These are phyloP conservation scores for Scheffersomyces lignicola DNA, from an alignment of 1,139 yeast genomes.

Conservation along the genomic window DNA sequence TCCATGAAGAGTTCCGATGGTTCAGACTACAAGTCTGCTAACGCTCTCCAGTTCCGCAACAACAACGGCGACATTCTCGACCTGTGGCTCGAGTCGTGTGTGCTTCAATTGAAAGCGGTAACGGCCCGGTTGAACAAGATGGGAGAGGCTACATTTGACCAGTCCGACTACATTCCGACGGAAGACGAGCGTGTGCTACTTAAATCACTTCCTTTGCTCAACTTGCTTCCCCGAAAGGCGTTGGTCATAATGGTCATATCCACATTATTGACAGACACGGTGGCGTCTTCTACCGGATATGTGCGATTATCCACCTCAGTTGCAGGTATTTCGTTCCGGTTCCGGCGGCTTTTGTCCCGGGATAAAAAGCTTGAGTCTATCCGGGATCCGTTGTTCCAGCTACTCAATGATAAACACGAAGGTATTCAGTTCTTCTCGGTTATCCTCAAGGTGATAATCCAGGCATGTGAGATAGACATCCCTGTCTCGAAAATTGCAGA, in stretches of 20 bases:
- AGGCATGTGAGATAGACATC: constrained; percentile 19
- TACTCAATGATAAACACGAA: constrained; percentile 19
- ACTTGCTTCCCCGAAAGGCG: constrained; percentile 18
- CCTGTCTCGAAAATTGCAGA: constrained; percentile 11
- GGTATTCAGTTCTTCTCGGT: constrained; percentile 21
- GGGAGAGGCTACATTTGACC: too few relatives aligned
- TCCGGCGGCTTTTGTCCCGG: constrained; percentile 15
- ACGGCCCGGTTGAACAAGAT: too few relatives aligned
- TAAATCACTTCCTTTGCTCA: constrained; percentile 18
- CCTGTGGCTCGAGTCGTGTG: too few relatives aligned
- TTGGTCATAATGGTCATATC: constrained; percentile 24
- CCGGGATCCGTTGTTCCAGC: constrained; percentile 11
- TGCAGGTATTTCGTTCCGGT: constrained; percentile 12
- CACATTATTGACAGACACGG: constrained; percentile 19
- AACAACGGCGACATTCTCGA: too few relatives aligned
- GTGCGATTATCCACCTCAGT: constrained; percentile 18
- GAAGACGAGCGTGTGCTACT: constrained; percentile 16
- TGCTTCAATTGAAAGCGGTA: too few relatives aligned
- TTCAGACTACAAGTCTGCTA: too few relatives aligned
- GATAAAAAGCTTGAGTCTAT: constrained; percentile 12
- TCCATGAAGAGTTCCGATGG: too few relatives aligned
- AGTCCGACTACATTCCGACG: too few relatives aligned
- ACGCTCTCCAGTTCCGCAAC: too few relatives aligned
- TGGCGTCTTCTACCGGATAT: constrained; percentile 17
- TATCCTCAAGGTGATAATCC: constrained; percentile 21